phyloP scores from a whole-genome alignment of 352 stramenopile species.

The Pythium chondricola region DNA sequence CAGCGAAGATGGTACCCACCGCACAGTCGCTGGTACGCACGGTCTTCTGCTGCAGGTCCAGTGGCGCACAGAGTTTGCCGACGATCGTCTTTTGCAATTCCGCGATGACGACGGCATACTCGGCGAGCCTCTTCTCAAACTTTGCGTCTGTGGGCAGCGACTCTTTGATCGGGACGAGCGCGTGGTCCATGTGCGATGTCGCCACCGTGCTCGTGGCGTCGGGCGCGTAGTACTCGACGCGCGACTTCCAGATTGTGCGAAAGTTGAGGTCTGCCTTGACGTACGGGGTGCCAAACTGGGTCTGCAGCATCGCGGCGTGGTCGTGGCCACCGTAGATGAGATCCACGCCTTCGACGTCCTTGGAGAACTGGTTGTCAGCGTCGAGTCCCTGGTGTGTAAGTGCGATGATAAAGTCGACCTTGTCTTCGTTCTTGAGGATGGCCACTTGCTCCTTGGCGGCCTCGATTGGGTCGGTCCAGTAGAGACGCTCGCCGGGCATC shows the following conservation, averaged over 20 bases:
- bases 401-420: slow-evolving; percentile 25
- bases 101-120: slow-evolving; percentile 10
- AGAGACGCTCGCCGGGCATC: slow-evolving; percentile 10
- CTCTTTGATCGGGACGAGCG: slow-evolving; percentile 12
- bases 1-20: slow-evolving; percentile 19
- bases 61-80: slow-evolving; percentile 14
- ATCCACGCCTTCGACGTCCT: slow-evolving; percentile 20
- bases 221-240: slow-evolving; percentile 18
- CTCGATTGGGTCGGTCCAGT: slow-evolving; percentile 23
- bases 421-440: slow-evolving; percentile 9
- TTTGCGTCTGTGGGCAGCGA: slow-evolving; percentile 12
- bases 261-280: slow-evolving; percentile 27
- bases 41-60: slow-evolving; percentile 12
- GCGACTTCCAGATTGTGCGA: slow-evolving; percentile 20
- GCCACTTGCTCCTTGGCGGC: slow-evolving; percentile 18
- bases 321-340: slow-evolving; percentile 29
- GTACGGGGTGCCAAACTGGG: slow-evolving; percentile 20
- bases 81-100: slow-evolving; percentile 9
- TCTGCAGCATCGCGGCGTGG: slow-evolving; percentile 23
- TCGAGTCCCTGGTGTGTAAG: slow-evolving; percentile 22
- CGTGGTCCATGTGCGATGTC: slow-evolving; percentile 17
- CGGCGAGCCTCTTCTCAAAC: slow-evolving; percentile 14
- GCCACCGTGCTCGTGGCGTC: slow-evolving; percentile 1
- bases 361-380: slow-evolving; percentile 22
- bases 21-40: slow-evolving; percentile 12